These are phyloP conservation scores for Phytophthora pini DNA, from an alignment of 352 stramenopile species.

Conservation along the genomic window DNA sequence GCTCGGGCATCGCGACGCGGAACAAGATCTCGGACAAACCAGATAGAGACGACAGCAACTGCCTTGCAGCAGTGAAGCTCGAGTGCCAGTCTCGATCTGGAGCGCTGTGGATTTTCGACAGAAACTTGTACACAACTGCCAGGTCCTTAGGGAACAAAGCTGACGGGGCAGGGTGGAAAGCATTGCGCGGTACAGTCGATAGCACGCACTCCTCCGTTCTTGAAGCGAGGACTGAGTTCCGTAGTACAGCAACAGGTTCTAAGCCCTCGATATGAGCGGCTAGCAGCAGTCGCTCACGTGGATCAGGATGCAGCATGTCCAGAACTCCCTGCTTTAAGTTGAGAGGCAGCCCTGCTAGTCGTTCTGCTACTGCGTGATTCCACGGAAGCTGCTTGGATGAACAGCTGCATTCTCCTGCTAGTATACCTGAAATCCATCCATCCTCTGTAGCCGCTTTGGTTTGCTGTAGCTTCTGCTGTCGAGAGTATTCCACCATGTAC, in stretches of 20 bases:
- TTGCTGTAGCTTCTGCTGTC: slow-evolving; percentile 11
- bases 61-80: slow-evolving; percentile 40
- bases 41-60: slow-evolving; percentile 44
- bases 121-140: slow-evolving; percentile 53
- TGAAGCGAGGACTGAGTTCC: slow-evolving; percentile 5
- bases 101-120: slow-evolving; percentile 42
- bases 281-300: slow-evolving; percentile 42
- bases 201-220: slow-evolving; percentile 1
- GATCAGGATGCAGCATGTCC: slow-evolving; percentile 57
- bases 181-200: slow-evolving; percentile 16
- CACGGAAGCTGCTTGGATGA: slow-evolving; percentile 24
- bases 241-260: slow-evolving; percentile 18
- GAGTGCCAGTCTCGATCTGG: slow-evolving; percentile 47
- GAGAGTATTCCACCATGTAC: slow-evolving; percentile 38
- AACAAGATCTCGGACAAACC: slow-evolving; percentile 55
- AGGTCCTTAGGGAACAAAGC: slow-evolving; percentile 60
- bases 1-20: slow-evolving; percentile 53
- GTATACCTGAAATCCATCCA: slow-evolving; percentile 41
- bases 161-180: slow-evolving; percentile 32
- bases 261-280: slow-evolving; percentile 40
- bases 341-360: slow-evolving; percentile 42
- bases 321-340: slow-evolving; percentile 64
- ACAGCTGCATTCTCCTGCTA: slow-evolving; percentile 13
- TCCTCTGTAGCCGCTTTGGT: not conserved
- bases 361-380: slow-evolving; percentile 34